Evolutionary conservation across 768 basidiomycete species (phyloP).

Genomic region (Roridomyces roridus): DNA sequence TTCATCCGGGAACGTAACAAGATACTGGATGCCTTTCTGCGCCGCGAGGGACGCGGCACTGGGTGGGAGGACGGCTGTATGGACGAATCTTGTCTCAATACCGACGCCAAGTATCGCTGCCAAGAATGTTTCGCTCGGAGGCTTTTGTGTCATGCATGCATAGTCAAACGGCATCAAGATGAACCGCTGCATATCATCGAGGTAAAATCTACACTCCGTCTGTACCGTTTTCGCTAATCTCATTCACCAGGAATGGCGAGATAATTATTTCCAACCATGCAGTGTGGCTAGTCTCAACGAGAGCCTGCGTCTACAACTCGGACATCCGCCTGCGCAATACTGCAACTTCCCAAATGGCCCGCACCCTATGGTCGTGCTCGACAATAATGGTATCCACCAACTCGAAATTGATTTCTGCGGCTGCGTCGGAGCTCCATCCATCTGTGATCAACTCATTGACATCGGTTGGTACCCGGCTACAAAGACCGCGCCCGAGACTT

Average conservation of each 20-base stretch:
- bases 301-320: slow-evolving; percentile 24
- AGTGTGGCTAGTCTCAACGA: neutral
- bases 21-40: slow-evolving; percentile 17
- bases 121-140: slow-evolving; percentile 17
- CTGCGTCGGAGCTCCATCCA: slow-evolving; percentile 2
- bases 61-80: slow-evolving; percentile 7
- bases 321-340: slow-evolving; percentile 17
- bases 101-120: slow-evolving; percentile 12
- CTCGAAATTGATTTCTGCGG: slow-evolving; percentile 26
- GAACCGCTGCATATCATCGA: slow-evolving; percentile 25
- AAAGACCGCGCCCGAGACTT: slow-evolving; percentile 20
- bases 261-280: slow-evolving; percentile 17
- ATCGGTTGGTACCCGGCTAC: slow-evolving; percentile 27
- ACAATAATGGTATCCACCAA: slow-evolving; percentile 28
- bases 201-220: too few species aligned
- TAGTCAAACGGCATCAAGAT: slow-evolving; percentile 15
- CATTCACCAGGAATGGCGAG: slow-evolving; percentile 30
- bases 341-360: slow-evolving; percentile 13
- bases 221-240: too few species aligned
- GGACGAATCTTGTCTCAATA: neutral
- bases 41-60: slow-evolving; percentile 23
- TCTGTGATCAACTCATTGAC: slow-evolving; percentile 19
- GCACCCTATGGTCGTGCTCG: slow-evolving; percentile 25
- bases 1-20: slow-evolving; percentile 3
- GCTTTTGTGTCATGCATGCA: slow-evolving; percentile 20